Percentiles rank a stretch among this genome's conserved stretches.
These are phyloP conservation scores for Tetrapisispora arboricola DNA, from an alignment of 805 yeast species.

Conservation along the genomic window DNA sequence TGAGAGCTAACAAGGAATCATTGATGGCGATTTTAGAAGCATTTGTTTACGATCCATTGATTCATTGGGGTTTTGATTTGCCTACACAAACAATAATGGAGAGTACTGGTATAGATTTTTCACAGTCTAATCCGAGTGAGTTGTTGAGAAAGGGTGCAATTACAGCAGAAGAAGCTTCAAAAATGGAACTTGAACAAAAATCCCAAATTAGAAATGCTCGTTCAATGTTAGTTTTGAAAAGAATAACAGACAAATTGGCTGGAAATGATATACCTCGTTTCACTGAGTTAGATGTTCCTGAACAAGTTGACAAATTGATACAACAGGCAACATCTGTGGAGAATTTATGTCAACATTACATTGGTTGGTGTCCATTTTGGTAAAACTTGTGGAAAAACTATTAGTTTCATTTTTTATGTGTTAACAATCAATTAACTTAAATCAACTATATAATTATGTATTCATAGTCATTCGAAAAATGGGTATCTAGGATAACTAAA, in stretches of 20 bases:
- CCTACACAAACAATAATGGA: constrained; percentile 72
- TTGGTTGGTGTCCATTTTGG: constrained; percentile 99
- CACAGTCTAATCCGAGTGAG: constrained; percentile 60
- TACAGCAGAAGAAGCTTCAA: constrained; percentile 64
- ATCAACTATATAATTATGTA: too few relatives aligned
- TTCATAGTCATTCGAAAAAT: too few relatives aligned
- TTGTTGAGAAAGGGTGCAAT: constrained; percentile 62
- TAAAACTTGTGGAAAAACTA: too few relatives aligned
- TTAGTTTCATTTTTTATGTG: too few relatives aligned
- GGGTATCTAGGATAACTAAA: too few relatives aligned
- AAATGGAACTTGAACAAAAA: constrained; percentile 56
- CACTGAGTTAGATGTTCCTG: constrained; percentile 64
- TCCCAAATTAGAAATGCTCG: constrained; percentile 77
- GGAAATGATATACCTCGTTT: constrained; percentile 83
- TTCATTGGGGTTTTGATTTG: constrained; percentile 96
- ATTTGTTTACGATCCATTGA: constrained; percentile 95
- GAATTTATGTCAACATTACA: constrained; percentile 89
- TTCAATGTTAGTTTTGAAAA: constrained; percentile 77
- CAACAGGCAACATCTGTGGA: constrained; percentile 96
- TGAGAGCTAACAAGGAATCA: constrained; percentile 90
- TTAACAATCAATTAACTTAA: too few relatives aligned
- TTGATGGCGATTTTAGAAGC: constrained; percentile 97
- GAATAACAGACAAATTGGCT: constrained; percentile 85
- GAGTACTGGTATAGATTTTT: constrained; percentile 59
- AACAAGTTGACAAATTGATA: constrained; percentile 87